Base-by-base conservation (phyloP, 345 rosid species). In the Combretum micranthum region DNA sequence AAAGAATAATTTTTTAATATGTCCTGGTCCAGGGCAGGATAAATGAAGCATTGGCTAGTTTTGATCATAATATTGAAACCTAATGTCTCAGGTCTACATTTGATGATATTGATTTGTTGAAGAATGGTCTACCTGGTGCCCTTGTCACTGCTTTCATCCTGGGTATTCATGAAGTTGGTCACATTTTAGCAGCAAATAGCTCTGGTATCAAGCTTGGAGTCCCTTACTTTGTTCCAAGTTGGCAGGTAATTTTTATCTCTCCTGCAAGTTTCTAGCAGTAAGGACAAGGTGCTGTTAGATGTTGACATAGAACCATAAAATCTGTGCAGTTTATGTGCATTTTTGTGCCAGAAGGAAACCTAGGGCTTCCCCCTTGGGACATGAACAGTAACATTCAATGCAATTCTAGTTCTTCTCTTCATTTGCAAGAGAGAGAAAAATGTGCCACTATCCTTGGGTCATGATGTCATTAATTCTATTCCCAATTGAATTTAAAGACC, bases 171-270 rank as follows among this genome's bases (percentile, higher is more conserved):
- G 98, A 92, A 64, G 52, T 92, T 48, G 74, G 86, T 75, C 97
- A 88, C 77, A 72, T 81, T 53, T 26, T 88, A 56, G 91, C 75
- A 37, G 96, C 91, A 14, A 80, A 77, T 37, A 77, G 68, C 72
- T 32, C 63, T 52, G 85, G 89, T 47, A 75, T 88, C 53, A 77
- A 78, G 80, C 95, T 92, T 44, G 91, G 93, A 59, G 84, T 92
- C 60, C 98, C 97, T 3, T 92, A 72, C 78, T 88, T 92, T 71
- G 89, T 92, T 69, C 96, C 98, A 22, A 88, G 98, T 73, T 86
- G 89, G 98, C 98, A 92, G 93, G 95, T 92, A 76, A 82, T 49
- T 53, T 55, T 39, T 51, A 21, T 16, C 12, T 19, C 64, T 60
- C 19, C 59, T 45, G 46, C 44, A n/a, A 22, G 12, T 13, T 44